Evolutionary conservation across 345 rosid species (phyloP).

Genomic region (Eucalyptus paniculata): DNA sequence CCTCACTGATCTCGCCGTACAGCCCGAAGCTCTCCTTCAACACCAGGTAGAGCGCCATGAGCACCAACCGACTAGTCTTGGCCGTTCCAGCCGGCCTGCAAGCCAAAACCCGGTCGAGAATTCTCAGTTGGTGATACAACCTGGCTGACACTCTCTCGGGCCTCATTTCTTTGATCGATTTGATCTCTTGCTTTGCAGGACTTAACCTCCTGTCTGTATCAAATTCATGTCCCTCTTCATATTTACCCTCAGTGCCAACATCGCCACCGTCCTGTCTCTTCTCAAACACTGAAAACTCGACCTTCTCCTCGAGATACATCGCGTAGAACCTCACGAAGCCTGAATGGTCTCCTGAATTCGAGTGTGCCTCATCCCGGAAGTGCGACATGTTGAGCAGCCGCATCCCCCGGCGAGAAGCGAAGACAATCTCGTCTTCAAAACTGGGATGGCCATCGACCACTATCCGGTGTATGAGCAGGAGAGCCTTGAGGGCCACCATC

Average conservation of each 20-base stretch:
- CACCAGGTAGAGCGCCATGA: constrained; percentile 49
- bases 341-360: constrained; percentile 75
- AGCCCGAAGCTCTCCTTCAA: constrained; percentile 75
- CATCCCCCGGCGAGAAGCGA: constrained; percentile 51
- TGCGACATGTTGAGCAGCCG: constrained; percentile 66
- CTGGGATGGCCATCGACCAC: constrained; percentile 48
- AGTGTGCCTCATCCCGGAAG: constrained; percentile 81
- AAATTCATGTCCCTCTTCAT: constrained; percentile 18
- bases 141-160: constrained; percentile 53
- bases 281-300: constrained; percentile 48
- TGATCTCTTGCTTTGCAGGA: constrained; percentile 9
- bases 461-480: constrained; percentile 57
- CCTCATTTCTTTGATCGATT: constrained; percentile 54
- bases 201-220: constrained; percentile 21
- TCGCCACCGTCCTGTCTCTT: constrained; percentile 21
- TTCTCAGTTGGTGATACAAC: constrained; percentile 44
- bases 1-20: constrained; percentile 65
- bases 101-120: constrained; percentile 51
- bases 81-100: constrained; percentile 64
- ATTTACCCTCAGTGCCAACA: constrained; percentile 11
- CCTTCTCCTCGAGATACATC: constrained; percentile 54
- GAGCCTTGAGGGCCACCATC: constrained; percentile 74
- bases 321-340: constrained; percentile 66
- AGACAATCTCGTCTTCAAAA: constrained; percentile 58
- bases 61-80: constrained; percentile 50